These are phyloP conservation scores for Flaveria floridana DNA, from an alignment of 140 eudicot species.

Conservation along the genomic window DNA sequence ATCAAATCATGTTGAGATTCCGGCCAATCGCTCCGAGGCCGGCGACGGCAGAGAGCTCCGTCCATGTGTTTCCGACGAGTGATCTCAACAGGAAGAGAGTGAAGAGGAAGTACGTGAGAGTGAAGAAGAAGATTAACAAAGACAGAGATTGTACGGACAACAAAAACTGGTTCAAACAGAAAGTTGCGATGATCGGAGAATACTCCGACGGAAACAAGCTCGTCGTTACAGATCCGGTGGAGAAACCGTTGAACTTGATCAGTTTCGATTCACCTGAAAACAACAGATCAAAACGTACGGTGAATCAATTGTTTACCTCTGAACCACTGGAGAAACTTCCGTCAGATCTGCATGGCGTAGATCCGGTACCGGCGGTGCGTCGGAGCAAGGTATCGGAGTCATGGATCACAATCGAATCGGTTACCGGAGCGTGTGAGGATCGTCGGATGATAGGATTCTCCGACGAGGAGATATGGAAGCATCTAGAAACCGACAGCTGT, in stretches of 20 bases:
- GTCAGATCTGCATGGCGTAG: conserved; percentile 39
- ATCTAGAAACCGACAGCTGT: conserved; percentile 68
- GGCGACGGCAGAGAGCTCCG: conserved; percentile 37
- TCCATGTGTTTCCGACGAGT: conserved; percentile 17
- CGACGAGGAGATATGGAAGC: conserved; percentile 53
- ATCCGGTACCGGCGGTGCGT: conserved; percentile 35
- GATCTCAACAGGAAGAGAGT: conserved; percentile 35
- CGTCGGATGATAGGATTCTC: conserved; percentile 49
- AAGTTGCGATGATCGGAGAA: conserved; percentile 30
- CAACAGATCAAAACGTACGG: background rate
- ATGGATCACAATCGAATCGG: conserved; percentile 56
- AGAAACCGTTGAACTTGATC: conserved; percentile 36
- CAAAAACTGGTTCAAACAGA: conserved; percentile 25
- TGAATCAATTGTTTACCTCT: background rate
- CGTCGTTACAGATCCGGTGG: conserved; percentile 25
- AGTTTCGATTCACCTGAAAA: conserved; percentile 29
- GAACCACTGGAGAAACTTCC: conserved; percentile 12
- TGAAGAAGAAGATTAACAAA: conserved; percentile 39
- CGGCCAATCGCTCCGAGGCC: conserved; percentile 92
- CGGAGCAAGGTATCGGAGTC: conserved; percentile 39
- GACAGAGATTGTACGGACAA: conserved; percentile 10
- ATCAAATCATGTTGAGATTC: conserved; percentile 65
- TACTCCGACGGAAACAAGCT: conserved; percentile 10
- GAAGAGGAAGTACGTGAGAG: conserved; percentile 81
- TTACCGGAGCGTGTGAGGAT: conserved; percentile 44